Base-by-base conservation (phyloP, 192 early-diverging fungal species). In the Gryganskiella cystojenkinii region DNA sequence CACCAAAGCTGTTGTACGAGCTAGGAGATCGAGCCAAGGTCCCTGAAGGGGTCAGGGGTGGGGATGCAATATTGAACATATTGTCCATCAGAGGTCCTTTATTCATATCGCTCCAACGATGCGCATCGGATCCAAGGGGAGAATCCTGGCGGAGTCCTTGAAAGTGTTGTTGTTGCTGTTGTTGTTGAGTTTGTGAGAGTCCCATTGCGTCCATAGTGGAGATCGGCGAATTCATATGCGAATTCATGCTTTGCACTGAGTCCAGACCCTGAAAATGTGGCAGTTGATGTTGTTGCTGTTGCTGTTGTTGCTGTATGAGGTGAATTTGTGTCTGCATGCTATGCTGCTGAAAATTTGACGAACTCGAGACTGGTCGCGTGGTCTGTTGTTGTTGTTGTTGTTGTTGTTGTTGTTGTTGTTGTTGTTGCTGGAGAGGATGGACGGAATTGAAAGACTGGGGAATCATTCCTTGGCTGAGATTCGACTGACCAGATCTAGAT, bases 61-160 rank as follows among this genome's bases (percentile, higher is more conserved):
- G 74, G 10, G 74, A 78, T 0, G 61, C 74, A 30, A 78, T 78
- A 22, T 69, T 60, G 66, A 69, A 78, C 61, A 69, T 64, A n/a
- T n/a, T n/a, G n/a, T 78, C 74, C 28, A 64, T 65, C 22, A 42
- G 60, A 10, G 63, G 58, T 11, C 53, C 53, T 17, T 44, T 78
- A 54, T 15, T 43, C 10, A 51, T 30, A 22, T 78, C 66, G 43
- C 25, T 69, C 74, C 74, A 78, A 28, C 74, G 66, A 19, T 22
- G 34, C 25, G 9, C 20, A 19, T 78, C 74, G 51, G 58, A 69
- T 7, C 61, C 61, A 53, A 64, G 31, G 34, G 59, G 56, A 0
- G 60, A 68, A 25, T 78, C 66, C 43, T 78, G 74, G 31, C 25
- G 40, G 1, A 59, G 47, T 30, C 56, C 61, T 24, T 69, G 74